Base-by-base conservation (phyloP, 768 basidiomycete species). In the Phanerochaete carnosa region DNA sequence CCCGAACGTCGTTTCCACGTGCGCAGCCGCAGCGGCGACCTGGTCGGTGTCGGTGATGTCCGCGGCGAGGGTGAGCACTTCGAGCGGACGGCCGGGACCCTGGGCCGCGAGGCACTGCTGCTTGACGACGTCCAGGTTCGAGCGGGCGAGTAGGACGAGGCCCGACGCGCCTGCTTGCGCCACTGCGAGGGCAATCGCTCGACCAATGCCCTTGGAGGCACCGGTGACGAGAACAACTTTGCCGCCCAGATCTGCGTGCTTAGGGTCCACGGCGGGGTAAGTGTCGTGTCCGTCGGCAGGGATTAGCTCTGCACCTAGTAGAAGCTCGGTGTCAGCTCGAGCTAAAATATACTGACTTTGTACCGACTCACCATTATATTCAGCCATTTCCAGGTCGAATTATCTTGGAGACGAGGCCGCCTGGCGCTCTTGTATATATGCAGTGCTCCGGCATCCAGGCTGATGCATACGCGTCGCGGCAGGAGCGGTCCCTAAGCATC, bases 11-110 rank as follows among this genome's bases (percentile, higher is more conserved):
- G 58, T 58, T 11, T 67, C 52, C 8, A 69, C 67, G 2, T 50
- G 61, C 6, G 59, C 54, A 13, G 73, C 68, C 1, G 67, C 72
- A 15, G 62, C 65, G 12, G 63, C 65, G 16, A 73, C 65, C 13
- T 62, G 56, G 22, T 64, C 61, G 9, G 56, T 56, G 35, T 68
- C 59, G 2, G 62, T 62, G 26, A 71, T 69, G 57, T 76, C 73
- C 9, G 67, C 66, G 13, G 60, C 49, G 23, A 70, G 46, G 15
- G 65, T 57, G 7, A 68, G 52, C 23, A 73, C 64, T 25, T 59
- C 45, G 0, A 65, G 64, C 4, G 55, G 29, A 33, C 58, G 62
- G 0, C 37, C 57, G 22, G 59, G 46, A 5, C 57, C 23, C 30
- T 64, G 35, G 45, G 73, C 68, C 8, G 58, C 61, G 13, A 52